Evolutionary conservation across 2,329 filamentous ascomycete genomes (phyloP), one percentile per base, ranked within the genome.

Genomic region (Venturia aucupariae): DNA sequence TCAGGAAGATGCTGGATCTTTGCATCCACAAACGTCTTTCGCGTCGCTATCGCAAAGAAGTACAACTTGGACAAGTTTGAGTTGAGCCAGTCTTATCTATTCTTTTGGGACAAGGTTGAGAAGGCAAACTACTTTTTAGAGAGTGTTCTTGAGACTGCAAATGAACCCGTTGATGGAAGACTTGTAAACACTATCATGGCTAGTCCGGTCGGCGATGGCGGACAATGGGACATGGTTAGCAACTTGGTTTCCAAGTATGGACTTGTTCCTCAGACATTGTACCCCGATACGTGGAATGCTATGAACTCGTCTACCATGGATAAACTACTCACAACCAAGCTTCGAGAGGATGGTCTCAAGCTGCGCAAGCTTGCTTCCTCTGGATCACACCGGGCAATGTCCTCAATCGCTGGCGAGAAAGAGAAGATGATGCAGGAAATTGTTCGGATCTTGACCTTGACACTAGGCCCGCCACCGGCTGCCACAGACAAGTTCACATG

Each of bases 91-190:
- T 82, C 87, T 0, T 95, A 95, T 71, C 82, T 96, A 4, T 96
- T 93, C 78, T 96, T 91, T 81, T 95, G 89, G 88, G 92, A 96
- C 75, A 96, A 96, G 78, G 84, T 96, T 24, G 92, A 96, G 75
- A 96, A 96, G 76, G 82, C 88, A 10, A 96, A 96, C 75, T 96
- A 84, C 79, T 96, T 95, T 77, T 82, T 96, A 22, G 90, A 95
- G 76, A 88, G 90, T 71, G 84, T 93, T 66, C 83, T 96, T 64
- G 86, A 90, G 67, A 95, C 91, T 0, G 82, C 84, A 0, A 78
- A 80, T 62, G 82, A 91, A 69, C 85, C 87, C 41, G 80, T 95
- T 1, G 89, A 92, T 68, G 82, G 86, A 27, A 79, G 92, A 11
- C 76, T 95, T 4, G 81, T 96, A 3, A 87, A 92, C 72, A 82